phyloP scores from a whole-genome alignment of 176 grass and related monocot genomes.

The Paspalum notatum region DNA sequence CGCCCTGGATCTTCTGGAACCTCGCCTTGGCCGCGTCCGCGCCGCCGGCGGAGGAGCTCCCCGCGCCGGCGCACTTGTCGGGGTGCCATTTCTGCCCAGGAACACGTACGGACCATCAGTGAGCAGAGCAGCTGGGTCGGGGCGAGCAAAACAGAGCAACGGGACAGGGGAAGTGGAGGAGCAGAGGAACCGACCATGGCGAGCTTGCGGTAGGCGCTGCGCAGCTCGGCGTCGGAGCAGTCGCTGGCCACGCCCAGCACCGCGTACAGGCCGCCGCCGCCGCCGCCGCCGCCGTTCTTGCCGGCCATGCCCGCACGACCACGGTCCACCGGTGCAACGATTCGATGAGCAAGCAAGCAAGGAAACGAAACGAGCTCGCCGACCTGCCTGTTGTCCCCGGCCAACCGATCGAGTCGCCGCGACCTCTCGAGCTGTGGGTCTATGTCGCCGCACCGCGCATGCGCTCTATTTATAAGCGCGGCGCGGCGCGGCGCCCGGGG shows the following conservation, averaged over 20 bases:
- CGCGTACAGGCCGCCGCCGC: constrained; percentile 54
- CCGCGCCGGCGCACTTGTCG: constrained; percentile 55
- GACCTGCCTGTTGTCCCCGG: neutral
- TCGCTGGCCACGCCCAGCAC: constrained; percentile 61
- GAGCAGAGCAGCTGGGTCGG: neutral
- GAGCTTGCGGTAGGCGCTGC: constrained; percentile 71
- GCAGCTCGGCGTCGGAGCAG: constrained; percentile 74
- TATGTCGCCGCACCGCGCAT: neutral
- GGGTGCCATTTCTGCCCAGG: constrained; percentile 74
- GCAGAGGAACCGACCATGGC: constrained; percentile 41
- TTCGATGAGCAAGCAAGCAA: no score
- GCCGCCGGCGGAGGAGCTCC: constrained; percentile 27
- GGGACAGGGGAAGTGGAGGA: neutral
- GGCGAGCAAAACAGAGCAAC: neutral
- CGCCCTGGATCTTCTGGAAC: constrained; percentile 77
- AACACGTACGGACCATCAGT: neutral
- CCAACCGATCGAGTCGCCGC: neutral
- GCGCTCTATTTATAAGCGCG: constrained; percentile 39
- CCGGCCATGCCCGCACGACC: constrained; percentile 17
- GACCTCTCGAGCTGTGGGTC: neutral
- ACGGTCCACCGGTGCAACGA: no score
- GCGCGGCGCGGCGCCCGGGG: no score
- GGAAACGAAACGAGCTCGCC: neutral
- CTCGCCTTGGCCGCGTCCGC: constrained; percentile 54
- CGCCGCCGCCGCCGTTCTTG: constrained; percentile 16